Evolutionary conservation across 371 early-diverging fungal species (phyloP).

Genomic region (Capillidium rhysosporum): DNA sequence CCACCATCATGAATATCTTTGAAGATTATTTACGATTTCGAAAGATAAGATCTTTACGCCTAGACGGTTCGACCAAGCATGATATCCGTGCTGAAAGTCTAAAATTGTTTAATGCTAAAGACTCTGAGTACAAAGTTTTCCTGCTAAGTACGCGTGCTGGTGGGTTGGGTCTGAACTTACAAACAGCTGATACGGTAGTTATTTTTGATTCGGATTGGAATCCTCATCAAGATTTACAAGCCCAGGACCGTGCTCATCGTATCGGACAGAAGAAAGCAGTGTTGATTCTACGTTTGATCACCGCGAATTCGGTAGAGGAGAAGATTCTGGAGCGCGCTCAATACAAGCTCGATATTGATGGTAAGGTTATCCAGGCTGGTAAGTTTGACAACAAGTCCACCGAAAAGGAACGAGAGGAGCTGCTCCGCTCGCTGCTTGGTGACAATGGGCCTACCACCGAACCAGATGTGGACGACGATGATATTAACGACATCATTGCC

Average conservation of each 20-base stretch:
- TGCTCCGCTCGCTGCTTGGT: slow-evolving; percentile 63
- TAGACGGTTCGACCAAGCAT: slow-evolving; percentile 92
- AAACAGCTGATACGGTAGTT: slow-evolving; percentile 98
- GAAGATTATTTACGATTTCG: slow-evolving; percentile 80
- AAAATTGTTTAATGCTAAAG: slow-evolving; percentile 59
- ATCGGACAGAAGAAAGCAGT: slow-evolving; percentile 99
- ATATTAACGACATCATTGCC: slow-evolving; percentile 69
- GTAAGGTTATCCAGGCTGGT: slow-evolving; percentile 97
- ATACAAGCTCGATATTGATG: slow-evolving; percentile 90
- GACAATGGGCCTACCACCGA: slow-evolving; percentile 10
- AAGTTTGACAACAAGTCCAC: slow-evolving; percentile 95
- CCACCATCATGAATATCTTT: slow-evolving; percentile 92
- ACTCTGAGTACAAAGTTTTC: slow-evolving; percentile 81
- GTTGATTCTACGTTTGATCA: slow-evolving; percentile 93
- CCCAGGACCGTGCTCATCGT: slow-evolving; percentile 99
- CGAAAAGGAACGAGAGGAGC: slow-evolving; percentile 77
- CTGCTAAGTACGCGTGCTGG: slow-evolving; percentile 97
- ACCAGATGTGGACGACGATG: slow-evolving; percentile 53
- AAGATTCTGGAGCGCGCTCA: slow-evolving; percentile 90
- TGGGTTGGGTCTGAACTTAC: slow-evolving; percentile 97
- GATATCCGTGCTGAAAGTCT: slow-evolving; percentile 78
- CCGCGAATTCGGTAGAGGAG: slow-evolving; percentile 91
- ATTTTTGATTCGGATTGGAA: slow-evolving; percentile 99
- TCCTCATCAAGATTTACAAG: slow-evolving; percentile 98
- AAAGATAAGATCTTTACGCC: slow-evolving; percentile 60